A percentile compares a stretch with the other conserved stretches of the same genome.
phyloP scores from a whole-genome alignment of 768 basidiomycete species.

The Pulveroboletus sp. region DNA sequence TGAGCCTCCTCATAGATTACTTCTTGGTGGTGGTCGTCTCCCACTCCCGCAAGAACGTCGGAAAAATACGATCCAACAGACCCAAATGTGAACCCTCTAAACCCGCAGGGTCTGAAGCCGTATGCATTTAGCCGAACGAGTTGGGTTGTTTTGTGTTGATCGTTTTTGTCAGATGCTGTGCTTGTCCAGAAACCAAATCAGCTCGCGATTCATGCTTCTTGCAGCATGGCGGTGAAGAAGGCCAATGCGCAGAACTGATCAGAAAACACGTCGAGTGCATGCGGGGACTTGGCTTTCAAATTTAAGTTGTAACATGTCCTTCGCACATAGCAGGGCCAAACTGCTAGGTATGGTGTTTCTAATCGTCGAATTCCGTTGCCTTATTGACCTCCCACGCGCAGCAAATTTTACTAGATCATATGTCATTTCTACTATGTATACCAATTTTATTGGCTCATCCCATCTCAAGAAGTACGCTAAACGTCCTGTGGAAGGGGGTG shows the following conservation, averaged over 20 bases:
- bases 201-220: constrained; percentile 95
- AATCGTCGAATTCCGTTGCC: not conserved
- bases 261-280: constrained; percentile 86
- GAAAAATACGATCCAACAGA: constrained; percentile 66
- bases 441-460: constrained; percentile 3
- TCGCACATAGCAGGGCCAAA: not conserved
- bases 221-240: constrained; percentile 56
- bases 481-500: not conserved
- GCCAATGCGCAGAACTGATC: constrained; percentile 78
- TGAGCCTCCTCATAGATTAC: constrained; percentile 34
- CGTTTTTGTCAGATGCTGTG: constrained; percentile 70
- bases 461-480: constrained; percentile 3
- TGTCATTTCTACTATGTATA: not conserved
- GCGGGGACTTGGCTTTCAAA: constrained; percentile 84
- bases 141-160: not conserved
- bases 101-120: constrained; percentile 95
- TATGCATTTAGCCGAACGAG: constrained; percentile 36
- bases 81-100: constrained; percentile 81
- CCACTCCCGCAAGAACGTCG: constrained; percentile 26
- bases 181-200: constrained; percentile 90
- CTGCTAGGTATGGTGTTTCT: not conserved
- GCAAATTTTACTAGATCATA: not conserved
- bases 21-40: constrained; percentile 51
- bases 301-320: constrained; percentile 35
- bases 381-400: not conserved